These are phyloP conservation scores for Dipteronia sinensis DNA, from an alignment of 345 rosid genomes.

Conservation along the genomic window DNA sequence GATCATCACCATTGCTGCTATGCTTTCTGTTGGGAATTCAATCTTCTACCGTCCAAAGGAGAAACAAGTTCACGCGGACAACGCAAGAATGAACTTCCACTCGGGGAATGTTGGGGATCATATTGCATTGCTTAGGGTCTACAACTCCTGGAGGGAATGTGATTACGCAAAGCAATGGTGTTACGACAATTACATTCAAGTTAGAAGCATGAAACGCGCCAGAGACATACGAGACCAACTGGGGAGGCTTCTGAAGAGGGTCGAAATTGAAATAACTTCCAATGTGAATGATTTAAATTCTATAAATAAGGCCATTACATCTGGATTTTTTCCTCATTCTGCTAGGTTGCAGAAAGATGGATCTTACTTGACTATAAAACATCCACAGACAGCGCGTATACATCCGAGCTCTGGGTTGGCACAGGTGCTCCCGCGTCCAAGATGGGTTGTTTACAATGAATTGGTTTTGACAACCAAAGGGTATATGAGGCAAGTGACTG, in stretches of 20 bases:
- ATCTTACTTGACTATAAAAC: constrained; percentile 82
- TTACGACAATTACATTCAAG: constrained; percentile 96
- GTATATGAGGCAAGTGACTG: constrained; percentile 93
- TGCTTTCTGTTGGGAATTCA: no score
- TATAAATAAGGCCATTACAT: constrained; percentile 76
- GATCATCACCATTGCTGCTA: no score
- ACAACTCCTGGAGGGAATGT: constrained; percentile 92
- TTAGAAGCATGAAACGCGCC: constrained; percentile 94
- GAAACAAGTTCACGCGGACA: constrained; percentile 95
- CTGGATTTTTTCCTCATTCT: constrained; percentile 88
- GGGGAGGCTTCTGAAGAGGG: constrained; percentile 93
- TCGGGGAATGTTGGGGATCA: constrained; percentile 92
- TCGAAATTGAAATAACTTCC: constrained; percentile 81
- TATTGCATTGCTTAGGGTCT: constrained; percentile 88
- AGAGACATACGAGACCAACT: constrained; percentile 89
- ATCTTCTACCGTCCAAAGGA: constrained; percentile 34
- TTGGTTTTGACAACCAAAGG: constrained; percentile 90
- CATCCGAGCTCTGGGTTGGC: constrained; percentile 95
- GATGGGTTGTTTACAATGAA: constrained; percentile 82
- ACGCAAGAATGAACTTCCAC: constrained; percentile 91
- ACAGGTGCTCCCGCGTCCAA: constrained; percentile 76
- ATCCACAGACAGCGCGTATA: constrained; percentile 85
- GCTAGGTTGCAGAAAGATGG: constrained; percentile 90
- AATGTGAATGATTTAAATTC: constrained; percentile 63
- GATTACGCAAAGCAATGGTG: constrained; percentile 97